phyloP scores from a whole-genome alignment of 257 asterid species.

The Plectranthus barbatus region DNA sequence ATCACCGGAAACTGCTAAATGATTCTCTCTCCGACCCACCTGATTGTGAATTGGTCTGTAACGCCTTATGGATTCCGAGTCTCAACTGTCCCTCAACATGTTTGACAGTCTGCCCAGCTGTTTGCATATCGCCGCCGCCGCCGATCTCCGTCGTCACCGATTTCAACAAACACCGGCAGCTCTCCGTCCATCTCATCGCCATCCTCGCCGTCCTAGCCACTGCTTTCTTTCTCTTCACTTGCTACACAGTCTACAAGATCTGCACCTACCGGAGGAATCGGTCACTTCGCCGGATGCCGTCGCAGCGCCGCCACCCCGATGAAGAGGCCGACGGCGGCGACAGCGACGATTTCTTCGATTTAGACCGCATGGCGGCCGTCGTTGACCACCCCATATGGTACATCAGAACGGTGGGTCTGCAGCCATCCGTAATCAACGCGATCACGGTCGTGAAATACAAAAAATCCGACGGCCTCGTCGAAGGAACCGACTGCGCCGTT shows the following conservation, averaged over 20 bases:
- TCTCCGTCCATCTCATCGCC: conserved; percentile 26
- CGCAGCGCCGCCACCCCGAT: too few relatives aligned
- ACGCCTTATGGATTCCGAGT: neutral
- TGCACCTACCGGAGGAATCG: conserved; percentile 4
- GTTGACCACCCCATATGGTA: conserved; percentile 77
- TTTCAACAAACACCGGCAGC: neutral
- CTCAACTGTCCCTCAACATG: conserved; percentile 27
- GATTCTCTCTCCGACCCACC: neutral
- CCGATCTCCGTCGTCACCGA: neutral
- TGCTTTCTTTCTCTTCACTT: conserved; percentile 28
- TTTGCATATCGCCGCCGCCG: conserved; percentile 19
- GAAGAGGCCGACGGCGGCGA: conserved; percentile 13
- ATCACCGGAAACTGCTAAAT: conserved; percentile 26
- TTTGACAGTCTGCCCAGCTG: conserved; percentile 1
- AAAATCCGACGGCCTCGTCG: conserved; percentile 39
- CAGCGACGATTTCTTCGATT: conserved; percentile 26
- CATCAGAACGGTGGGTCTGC: conserved; percentile 65
- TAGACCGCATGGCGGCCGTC: conserved; percentile 41
- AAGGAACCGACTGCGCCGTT: conserved; percentile 47
- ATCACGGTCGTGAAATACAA: conserved; percentile 54
- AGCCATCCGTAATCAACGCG: conserved; percentile 47
- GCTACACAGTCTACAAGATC: conserved; percentile 37
- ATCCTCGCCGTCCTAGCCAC: conserved; percentile 36
- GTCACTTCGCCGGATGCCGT: conserved; percentile 8
- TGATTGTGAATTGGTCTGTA: conserved; percentile 21